phyloP scores from a whole-genome alignment of 2,329 filamentous ascomycete species.

The Scedosporium dehoogii region DNA sequence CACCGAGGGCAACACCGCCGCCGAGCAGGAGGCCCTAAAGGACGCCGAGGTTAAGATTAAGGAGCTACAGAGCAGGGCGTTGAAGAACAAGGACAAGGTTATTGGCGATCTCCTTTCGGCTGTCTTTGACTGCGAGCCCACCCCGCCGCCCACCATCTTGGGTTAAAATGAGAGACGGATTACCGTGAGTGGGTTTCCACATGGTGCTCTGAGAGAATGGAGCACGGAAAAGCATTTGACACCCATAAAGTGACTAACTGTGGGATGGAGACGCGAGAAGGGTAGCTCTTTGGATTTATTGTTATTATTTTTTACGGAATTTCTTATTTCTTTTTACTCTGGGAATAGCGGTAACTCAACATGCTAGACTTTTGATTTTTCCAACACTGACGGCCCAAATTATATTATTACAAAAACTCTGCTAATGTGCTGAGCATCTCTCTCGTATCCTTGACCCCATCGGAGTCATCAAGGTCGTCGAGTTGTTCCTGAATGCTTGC shows the following conservation, averaged over 20 bases:
- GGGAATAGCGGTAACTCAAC: constrained; percentile 1
- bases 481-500: constrained; percentile 55
- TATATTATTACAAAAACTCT: constrained; percentile 31
- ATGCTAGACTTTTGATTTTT: constrained; percentile 14
- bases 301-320: constrained; percentile 2
- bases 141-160: constrained; percentile 27
- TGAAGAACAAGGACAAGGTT: constrained; percentile 70
- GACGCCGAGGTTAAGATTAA: constrained; percentile 70
- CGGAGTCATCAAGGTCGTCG: constrained; percentile 24
- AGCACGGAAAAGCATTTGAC: neutral
- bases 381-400: neutral
- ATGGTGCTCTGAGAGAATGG: no score
- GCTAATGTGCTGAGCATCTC: constrained; percentile 46
- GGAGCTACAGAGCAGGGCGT: constrained; percentile 71
- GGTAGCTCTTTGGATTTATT: neutral
- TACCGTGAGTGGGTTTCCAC: constrained; percentile 2
- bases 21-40: constrained; percentile 70
- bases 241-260: neutral
- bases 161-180: neutral
- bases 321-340: constrained; percentile 2
- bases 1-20: constrained; percentile 74
- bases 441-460: constrained; percentile 27
- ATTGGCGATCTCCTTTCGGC: constrained; percentile 73
- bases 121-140: constrained; percentile 75
- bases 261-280: neutral